Conservation (phyloP, 2,329 filamentous ascomycete genomes). For the Phoma herbarum region DNA sequence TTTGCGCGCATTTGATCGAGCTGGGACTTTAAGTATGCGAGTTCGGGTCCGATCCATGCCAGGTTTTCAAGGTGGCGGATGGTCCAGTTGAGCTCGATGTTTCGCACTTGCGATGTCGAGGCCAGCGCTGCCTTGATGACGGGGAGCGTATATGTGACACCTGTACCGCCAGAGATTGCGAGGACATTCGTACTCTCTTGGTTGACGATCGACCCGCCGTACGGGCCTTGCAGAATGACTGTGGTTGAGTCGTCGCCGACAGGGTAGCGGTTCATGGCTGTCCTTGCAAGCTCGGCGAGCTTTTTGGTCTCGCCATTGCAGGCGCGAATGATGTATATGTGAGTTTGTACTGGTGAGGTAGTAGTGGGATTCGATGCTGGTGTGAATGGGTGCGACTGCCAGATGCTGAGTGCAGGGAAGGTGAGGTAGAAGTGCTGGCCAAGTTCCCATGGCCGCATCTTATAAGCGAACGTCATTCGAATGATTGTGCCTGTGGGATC, state of each 20-base stretch:
- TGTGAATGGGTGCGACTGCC: constrained; percentile 75
- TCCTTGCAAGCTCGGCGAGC: constrained; percentile 33
- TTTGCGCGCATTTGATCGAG: constrained; percentile 9
- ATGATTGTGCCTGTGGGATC: constrained; percentile 63
- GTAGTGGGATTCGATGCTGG: constrained; percentile 20
- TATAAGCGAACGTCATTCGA: constrained; percentile 69
- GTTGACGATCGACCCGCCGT: constrained; percentile 31
- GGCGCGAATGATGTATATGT: constrained; percentile 44
- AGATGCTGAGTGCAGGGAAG: constrained; percentile 71
- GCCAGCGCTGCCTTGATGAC: constrained; percentile 28
- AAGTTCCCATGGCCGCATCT: constrained; percentile 68
- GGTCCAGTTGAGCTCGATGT: constrained; percentile 38
- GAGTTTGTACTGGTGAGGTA: constrained; percentile 17
- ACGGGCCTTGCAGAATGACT: constrained; percentile 40
- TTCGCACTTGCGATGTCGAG: constrained; percentile 10
- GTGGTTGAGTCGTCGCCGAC: constrained; percentile 13
- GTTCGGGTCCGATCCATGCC: constrained; percentile 33
- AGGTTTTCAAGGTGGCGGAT: constrained; percentile 35
- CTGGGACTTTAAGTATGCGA: constrained; percentile 27
- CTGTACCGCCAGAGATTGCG: constrained; percentile 43
- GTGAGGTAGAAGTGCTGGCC: constrained; percentile 77
- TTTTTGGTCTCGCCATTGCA: constrained; percentile 40
- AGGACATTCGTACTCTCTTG: constrained; percentile 33
- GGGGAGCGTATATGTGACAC: constrained; percentile 41
- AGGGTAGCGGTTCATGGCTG: constrained; percentile 18